These are phyloP conservation scores for Entomophthora muscae DNA, from an alignment of 371 early-diverging fungal genomes.

Conservation along the genomic window DNA sequence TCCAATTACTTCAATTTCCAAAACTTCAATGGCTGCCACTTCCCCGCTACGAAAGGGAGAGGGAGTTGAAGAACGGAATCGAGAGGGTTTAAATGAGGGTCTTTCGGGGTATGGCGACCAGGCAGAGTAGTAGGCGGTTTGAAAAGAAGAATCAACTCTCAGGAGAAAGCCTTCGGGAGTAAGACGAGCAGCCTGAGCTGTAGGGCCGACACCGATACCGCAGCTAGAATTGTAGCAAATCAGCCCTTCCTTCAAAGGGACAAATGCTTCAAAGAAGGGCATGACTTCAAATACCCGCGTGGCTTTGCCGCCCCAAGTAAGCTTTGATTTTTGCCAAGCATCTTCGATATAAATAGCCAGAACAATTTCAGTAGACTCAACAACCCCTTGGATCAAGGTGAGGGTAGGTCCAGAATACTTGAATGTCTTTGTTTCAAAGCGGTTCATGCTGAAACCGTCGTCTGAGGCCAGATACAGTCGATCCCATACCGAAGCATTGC, in stretches of 20 bases:
- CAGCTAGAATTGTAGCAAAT: slow-evolving; percentile 28
- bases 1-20: slow-evolving; percentile 39
- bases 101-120: background rate
- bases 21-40: slow-evolving; percentile 23
- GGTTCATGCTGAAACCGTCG: slow-evolving; percentile 46
- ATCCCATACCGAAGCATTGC: slow-evolving; percentile 14
- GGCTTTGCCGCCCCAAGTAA: slow-evolving; percentile 28
- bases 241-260: slow-evolving; percentile 22
- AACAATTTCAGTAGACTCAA: background rate
- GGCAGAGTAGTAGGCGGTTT: background rate
- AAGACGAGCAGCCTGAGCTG: slow-evolving; percentile 4
- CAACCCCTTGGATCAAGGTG: slow-evolving; percentile 16
- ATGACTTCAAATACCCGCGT: slow-evolving; percentile 34
- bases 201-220: slow-evolving; percentile 39
- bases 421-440: slow-evolving; percentile 38
- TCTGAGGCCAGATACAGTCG: slow-evolving; percentile 27
- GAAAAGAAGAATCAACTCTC: slow-evolving; percentile 11
- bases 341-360: slow-evolving; percentile 32
- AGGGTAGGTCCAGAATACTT: slow-evolving; percentile 44
- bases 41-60: slow-evolving; percentile 11
- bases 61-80: background rate
- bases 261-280: slow-evolving; percentile 31
- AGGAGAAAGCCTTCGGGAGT: slow-evolving; percentile 7
- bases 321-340: slow-evolving; percentile 31
- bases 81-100: background rate